Evolutionary conservation across 768 basidiomycete species (phyloP).

Genomic region (Boletus fagicola): DNA sequence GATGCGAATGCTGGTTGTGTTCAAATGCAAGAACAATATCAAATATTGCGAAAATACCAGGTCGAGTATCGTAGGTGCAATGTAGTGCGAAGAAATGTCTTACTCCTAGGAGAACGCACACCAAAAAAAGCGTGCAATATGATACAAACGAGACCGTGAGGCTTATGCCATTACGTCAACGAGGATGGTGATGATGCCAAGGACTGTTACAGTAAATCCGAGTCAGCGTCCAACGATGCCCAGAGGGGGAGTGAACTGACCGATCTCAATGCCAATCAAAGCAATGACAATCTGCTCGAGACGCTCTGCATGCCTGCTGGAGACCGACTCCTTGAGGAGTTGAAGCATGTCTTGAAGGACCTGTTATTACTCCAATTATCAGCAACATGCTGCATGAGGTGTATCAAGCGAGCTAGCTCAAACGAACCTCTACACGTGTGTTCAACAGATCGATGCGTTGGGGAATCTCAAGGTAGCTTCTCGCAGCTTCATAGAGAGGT

Average conservation of each 20-base stretch:
- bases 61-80: slow-evolving; percentile 4
- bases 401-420: slow-evolving; percentile 4
- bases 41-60: slow-evolving; percentile 3
- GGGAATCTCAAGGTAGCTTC: slow-evolving; percentile 92
- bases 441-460: slow-evolving; percentile 92
- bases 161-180: slow-evolving; percentile 73
- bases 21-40: background rate
- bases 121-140: slow-evolving; percentile 3
- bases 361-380: slow-evolving; percentile 36
- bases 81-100: slow-evolving; percentile 1
- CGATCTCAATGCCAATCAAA: slow-evolving; percentile 85
- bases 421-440: slow-evolving; percentile 82
- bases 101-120: slow-evolving; percentile 5
- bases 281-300: slow-evolving; percentile 92
- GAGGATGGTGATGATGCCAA: slow-evolving; percentile 88
- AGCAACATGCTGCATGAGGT: slow-evolving; percentile 1
- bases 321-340: slow-evolving; percentile 91
- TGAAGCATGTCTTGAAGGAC: slow-evolving; percentile 97
- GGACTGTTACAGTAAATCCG: slow-evolving; percentile 44
- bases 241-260: slow-evolving; percentile 38
- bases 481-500: slow-evolving; percentile 89
- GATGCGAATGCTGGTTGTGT: background rate
- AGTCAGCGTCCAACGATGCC: background rate
- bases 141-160: slow-evolving; percentile 9
- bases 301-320: slow-evolving; percentile 85